These are phyloP conservation scores for Chlorella vulgaris DNA, from an alignment of 139 green algal genomes.

Conservation along the genomic window DNA sequence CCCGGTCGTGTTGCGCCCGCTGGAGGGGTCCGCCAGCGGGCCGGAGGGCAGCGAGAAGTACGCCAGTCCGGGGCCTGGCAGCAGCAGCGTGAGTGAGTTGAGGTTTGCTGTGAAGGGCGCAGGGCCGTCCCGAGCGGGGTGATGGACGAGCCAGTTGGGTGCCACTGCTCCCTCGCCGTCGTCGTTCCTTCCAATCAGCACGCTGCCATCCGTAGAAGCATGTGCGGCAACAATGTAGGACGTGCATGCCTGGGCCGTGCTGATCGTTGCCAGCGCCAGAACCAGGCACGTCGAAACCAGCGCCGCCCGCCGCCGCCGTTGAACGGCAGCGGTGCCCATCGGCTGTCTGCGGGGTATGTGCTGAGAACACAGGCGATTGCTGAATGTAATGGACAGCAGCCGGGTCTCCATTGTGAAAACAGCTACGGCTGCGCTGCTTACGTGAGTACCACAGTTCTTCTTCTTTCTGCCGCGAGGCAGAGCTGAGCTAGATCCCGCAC, in stretches of 20 bases:
- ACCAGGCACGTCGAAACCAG: no score
- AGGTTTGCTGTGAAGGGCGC: constrained; percentile 1
- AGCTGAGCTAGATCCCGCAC: no score
- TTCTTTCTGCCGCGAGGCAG: no score
- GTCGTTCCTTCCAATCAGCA: constrained; percentile 30
- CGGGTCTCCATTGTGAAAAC: no score
- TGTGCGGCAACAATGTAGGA: neutral
- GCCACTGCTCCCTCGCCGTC: constrained; percentile 20
- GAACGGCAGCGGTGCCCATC: no score
- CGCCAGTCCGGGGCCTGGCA: constrained; percentile 13
- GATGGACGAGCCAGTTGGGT: constrained; percentile 1
- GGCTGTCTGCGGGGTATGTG: no score
- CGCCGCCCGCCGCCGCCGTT: no score
- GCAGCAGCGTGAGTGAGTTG: constrained; percentile 8
- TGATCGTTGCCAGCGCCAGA: neutral
- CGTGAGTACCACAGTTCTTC: no score
- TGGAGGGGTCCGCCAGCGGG: constrained; percentile 1
- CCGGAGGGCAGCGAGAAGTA: constrained; percentile 21
- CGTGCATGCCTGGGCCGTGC: neutral
- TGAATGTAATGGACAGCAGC: no score
- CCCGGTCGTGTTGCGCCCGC: constrained; percentile 12
- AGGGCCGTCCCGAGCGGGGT: constrained; percentile 2
- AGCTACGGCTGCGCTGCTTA: no score
- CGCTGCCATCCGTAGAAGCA: neutral
- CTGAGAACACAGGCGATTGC: no score